Evolutionary conservation across 2,329 filamentous ascomycete species (phyloP), one percentile per base, ranked within the genome.

Genomic region (Tolypocladium tropicale): DNA sequence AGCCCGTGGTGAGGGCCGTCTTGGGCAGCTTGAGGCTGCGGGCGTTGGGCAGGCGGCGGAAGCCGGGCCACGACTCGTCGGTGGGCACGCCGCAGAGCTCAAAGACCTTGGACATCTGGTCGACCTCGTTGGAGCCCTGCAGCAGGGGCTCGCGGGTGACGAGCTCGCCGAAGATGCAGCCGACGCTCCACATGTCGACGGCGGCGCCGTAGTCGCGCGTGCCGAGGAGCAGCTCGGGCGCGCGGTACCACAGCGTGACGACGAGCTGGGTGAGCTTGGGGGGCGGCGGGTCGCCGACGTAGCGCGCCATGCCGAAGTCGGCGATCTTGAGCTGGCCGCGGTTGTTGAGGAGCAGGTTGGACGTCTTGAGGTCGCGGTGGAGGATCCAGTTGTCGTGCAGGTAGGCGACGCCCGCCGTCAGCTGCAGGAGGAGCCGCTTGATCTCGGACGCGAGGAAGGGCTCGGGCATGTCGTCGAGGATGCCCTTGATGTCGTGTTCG

Each of bases 291-390:
- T 90, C 84, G 53, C 88, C 88, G 56, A 89, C 88, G 73, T 94
- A 94, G 32, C 94, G 83, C 4, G 94, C 93, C 90, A 99, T 96
- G 70, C 94, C 94, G 68, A 99, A 99, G 73, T 99, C 94, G 58
- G 94, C 94, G 61, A 99, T 86, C 72, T 96, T 96, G 71, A 99
- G 86, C 69, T 89, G 86, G 50, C 94, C 94, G 50, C 91, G 89
- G 76, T 97, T 97, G 76, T 90, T 95, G 74, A 99, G 87, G 51
- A 99, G 84, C 51, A 99, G 84, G 67, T 96, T 96, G 52, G 89
- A 93, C 4, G 91, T 95, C 72, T 96, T 96, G 65, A 96, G 83
- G 72, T 96, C 92, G 56, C 92, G 90, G 74, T 94, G 91, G 58
- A 99, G 80, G 65, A 99, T 95, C 86, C 87, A 95, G 72, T 90